A percentile compares a stretch with the other conserved stretches of the same genome.
Evolutionary conservation across 495 filamentous ascomycete species (phyloP).

Genomic region (Pyrenula massariospora): DNA sequence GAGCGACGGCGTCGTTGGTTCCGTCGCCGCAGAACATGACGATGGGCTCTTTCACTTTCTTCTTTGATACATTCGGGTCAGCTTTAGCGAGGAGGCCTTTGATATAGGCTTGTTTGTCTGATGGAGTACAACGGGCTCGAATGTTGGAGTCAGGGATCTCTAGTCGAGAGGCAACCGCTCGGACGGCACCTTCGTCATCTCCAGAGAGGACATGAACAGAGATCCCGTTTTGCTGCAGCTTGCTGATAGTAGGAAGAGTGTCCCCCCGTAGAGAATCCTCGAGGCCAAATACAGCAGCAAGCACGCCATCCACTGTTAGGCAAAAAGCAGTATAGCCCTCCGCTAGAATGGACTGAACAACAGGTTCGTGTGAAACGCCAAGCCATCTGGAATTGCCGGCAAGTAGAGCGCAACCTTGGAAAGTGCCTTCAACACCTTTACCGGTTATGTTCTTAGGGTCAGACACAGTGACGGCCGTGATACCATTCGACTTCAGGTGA

Average conservation of each 20-base stretch:
- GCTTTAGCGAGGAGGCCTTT: conserved; percentile 44
- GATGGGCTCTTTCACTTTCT: conserved; percentile 62
- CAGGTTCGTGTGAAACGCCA: conserved; percentile 8
- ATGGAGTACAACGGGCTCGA: conserved; percentile 64
- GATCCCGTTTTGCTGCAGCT: conserved; percentile 49
- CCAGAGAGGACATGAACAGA: conserved; percentile 89
- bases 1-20: conserved; percentile 92
- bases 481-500: conserved; percentile 26
- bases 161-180: conserved; percentile 58
- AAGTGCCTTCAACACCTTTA: conserved; percentile 30
- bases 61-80: conserved; percentile 1
- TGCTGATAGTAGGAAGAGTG: conserved; percentile 48
- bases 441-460: conserved; percentile 39
- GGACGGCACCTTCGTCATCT: conserved; percentile 47
- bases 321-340: conserved; percentile 63
- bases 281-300: conserved; percentile 39
- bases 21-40: conserved; percentile 95
- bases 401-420: conserved; percentile 37
- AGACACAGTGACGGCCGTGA: conserved; percentile 19
- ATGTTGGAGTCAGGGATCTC: conserved; percentile 66
- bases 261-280: conserved; percentile 73
- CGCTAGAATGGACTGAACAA: conserved; percentile 31
- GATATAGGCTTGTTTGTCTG: conserved; percentile 75
- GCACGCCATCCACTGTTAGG: conserved; percentile 13
- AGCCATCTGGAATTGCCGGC: conserved; percentile 47